Conservation (phyloP, 2,329 filamentous ascomycete genomes). For the Leptographium flavum region DNA sequence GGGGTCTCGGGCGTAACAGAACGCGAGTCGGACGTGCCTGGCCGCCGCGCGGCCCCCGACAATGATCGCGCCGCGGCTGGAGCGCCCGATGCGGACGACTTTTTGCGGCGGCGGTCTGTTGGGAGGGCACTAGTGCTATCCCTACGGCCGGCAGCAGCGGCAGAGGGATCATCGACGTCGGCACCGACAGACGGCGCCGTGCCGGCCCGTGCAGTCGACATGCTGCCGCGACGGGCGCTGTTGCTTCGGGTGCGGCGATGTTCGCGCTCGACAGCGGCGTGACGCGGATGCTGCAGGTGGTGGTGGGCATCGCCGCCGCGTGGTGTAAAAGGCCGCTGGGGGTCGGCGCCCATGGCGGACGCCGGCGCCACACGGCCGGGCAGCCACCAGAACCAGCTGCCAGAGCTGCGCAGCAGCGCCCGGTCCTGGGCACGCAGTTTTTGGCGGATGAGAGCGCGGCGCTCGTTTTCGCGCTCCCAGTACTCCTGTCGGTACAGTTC, state of each 20-base stretch:
- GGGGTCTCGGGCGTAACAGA: slow-evolving; percentile 40
- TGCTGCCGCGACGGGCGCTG: slow-evolving; percentile 37
- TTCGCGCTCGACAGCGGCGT: slow-evolving; percentile 29
- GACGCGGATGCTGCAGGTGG: slow-evolving; percentile 27
- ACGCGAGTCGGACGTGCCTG: slow-evolving; percentile 25
- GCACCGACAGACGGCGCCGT: slow-evolving; percentile 18
- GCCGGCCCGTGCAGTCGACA: slow-evolving; percentile 28
- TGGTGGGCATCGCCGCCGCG: slow-evolving; percentile 17
- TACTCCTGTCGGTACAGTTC: slow-evolving; percentile 88
- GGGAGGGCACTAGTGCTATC: slow-evolving; percentile 31
- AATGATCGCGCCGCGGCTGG: slow-evolving; percentile 15
- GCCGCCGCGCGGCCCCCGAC: slow-evolving; percentile 23
- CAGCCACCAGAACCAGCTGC: slow-evolving; percentile 76
- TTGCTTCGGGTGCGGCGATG: slow-evolving; percentile 34
- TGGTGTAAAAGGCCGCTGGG: slow-evolving; percentile 5
- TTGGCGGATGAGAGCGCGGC: slow-evolving; percentile 55
- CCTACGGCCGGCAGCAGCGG: slow-evolving; percentile 21
- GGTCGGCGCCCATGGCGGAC: slow-evolving; percentile 11
- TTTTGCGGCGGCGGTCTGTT: slow-evolving; percentile 38
- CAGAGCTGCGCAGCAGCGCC: slow-evolving; percentile 51
- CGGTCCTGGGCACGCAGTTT: slow-evolving; percentile 57
- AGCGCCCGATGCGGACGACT: slow-evolving; percentile 15
- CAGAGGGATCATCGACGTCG: not conserved
- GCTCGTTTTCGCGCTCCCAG: slow-evolving; percentile 93
- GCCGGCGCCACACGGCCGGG: slow-evolving; percentile 41